Percentiles rank a stretch among this genome's conserved stretches.
phyloP scores from a whole-genome alignment of 176 grass and related monocot genomes.

The Phragmites australis region DNA sequence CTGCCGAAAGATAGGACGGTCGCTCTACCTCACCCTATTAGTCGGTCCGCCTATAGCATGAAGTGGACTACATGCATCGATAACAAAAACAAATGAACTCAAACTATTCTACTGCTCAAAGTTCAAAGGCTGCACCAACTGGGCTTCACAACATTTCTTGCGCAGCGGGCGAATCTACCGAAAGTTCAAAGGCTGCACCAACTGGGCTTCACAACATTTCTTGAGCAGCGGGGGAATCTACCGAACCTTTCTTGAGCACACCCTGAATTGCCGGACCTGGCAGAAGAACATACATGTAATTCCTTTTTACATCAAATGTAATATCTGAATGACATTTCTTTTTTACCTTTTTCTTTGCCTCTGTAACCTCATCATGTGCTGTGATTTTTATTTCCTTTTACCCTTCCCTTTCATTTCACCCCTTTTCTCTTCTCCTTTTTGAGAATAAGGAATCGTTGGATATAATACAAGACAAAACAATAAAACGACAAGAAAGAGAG shows the following conservation, averaged over 20 bases:
- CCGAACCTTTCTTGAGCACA: neutral
- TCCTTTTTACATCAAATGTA: slow-evolving; percentile 2
- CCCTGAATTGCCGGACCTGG: neutral
- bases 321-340: neutral
- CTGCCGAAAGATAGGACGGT: too few relatives aligned
- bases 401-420: neutral
- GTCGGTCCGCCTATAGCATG: too few relatives aligned
- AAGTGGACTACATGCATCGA: neutral
- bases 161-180: neutral
- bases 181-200: too few relatives aligned
- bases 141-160: neutral
- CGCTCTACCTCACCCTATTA: too few relatives aligned
- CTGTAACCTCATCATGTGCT: slow-evolving; percentile 1
- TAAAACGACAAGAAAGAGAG: slow-evolving; percentile 27
- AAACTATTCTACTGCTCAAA: neutral
- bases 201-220: too few relatives aligned
- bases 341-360: slow-evolving; percentile 14
- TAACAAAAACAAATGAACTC: neutral
- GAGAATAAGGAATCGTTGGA: slow-evolving; percentile 49
- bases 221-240: too few relatives aligned
- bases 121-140: neutral
- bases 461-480: slow-evolving; percentile 37
- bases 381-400: neutral
- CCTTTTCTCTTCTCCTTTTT: neutral
- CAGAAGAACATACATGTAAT: neutral